Base-by-base conservation (phyloP, 768 basidiomycete genomes). In the Sporobolomyces pararoseus region DNA sequence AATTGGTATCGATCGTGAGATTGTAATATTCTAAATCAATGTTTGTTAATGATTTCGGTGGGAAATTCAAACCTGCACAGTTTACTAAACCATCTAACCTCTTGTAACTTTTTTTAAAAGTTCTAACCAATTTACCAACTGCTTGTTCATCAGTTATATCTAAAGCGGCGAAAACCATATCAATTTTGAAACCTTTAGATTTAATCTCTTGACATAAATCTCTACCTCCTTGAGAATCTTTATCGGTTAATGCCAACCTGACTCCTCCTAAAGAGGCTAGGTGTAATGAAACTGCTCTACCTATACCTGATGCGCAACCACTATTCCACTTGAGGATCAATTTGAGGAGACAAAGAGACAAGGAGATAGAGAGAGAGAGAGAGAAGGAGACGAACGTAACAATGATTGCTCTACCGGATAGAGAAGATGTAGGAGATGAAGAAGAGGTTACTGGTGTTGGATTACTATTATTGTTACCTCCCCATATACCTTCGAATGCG, bases 61-160 rank as follows among this genome's bases (percentile, higher is more conserved):
- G 57, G 3, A 60, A 55, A 57, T 70, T 69, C 65, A 70, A 12
- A 49, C 72, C 72, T 2, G 71, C 68, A 35, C 72, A 74, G 51
- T 74, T 74, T 19, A 74, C 73, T 13, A 74, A 52, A 1, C 73
- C 73, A 34, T 74, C 73, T 2, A 74, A 34, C 4, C 69, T 55
- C 27, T 57, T 63, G 63, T 62, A 74, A 19, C 65, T 71, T 59
- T 52, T 65, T 49, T 55, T 54, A 54, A 71, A 74, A 6, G 73
- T 65, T 17, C 66, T 25, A 9, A 74, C n/a, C 25, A 74, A 66
- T 59, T 65, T 74, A 23, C 69, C 73, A 25, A 71, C 69, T 0
- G 49, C 63, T 0, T 31, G 29, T 12, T 74, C 66, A 32, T 70
- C 55, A 3, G 54, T 39, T 21, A 27, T 31, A 35, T 71, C 65